Evolutionary conservation across 306 rosid species (phyloP).

Genomic region (Dryas alaskensis): DNA sequence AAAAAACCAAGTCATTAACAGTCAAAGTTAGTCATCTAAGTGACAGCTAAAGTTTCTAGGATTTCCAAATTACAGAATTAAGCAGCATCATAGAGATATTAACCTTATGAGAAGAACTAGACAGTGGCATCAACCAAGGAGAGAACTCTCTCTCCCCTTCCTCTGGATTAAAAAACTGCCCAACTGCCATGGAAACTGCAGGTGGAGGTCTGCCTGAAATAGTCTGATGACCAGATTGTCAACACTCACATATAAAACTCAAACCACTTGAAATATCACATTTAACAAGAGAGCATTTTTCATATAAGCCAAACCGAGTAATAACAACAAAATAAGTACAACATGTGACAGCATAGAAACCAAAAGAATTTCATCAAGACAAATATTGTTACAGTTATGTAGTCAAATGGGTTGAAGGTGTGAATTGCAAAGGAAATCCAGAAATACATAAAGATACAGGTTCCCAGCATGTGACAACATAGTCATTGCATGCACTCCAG

Average conservation of each 20-base stretch:
- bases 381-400: neutral
- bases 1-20: conserved; percentile 21
- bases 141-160: conserved; percentile 74
- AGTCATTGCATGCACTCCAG: neutral
- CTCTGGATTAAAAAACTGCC: conserved; percentile 89
- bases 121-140: conserved; percentile 70
- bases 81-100: conserved; percentile 30
- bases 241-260: conserved; percentile 26
- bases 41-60: conserved; percentile 2
- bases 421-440: neutral
- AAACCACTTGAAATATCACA: conserved; percentile 10
- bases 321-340: neutral
- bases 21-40: conserved; percentile 18
- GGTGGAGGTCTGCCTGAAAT: conserved; percentile 99
- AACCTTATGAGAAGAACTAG: conserved; percentile 72
- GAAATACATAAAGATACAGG: neutral
- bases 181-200: conserved; percentile 98
- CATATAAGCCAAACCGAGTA: conserved; percentile 1
- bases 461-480: neutral
- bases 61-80: conserved; percentile 9
- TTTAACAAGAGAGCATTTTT: conserved; percentile 4
- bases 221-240: conserved; percentile 64
- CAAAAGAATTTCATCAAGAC: neutral
- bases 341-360: neutral
- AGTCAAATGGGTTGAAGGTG: neutral